Base-by-base conservation (phyloP, 306 rosid species). In the Nissolia schottii region DNA sequence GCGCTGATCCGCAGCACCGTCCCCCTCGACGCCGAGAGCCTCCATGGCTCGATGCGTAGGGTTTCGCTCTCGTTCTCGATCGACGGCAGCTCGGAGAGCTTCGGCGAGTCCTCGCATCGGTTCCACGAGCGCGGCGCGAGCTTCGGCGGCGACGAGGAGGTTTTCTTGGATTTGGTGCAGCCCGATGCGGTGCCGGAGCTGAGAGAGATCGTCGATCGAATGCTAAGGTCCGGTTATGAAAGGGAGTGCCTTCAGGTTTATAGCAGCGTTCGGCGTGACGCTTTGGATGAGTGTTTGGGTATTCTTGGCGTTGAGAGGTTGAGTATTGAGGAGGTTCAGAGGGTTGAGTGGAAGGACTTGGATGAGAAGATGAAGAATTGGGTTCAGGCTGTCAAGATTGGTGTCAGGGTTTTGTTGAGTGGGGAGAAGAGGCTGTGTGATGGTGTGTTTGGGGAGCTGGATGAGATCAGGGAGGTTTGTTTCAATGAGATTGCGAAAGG, bases 331-430 rank as follows among this genome's bases (percentile, higher is more conserved):
- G 99, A 95, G 78, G 93, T 91, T 27, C 99, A 95, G 83, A 95
- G 73, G 76, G 78, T 87, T 59, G 93, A 77, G 58, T 91, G 99
- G 99, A 85, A 78, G 27, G 28, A 32, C 50, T 58, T 95, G 85
- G 99, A 95, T 34, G 97, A 89, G 88, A 95, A 89, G 77, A 95
- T 95, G 97, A 95, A 89, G 88, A 89, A 86, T 78, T 95, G 97
- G 99, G 85, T 91, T 23, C 95, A 85, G 23, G 97, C 96, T 4
- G 92, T 89, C 49, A 95, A 91, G 83, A 83, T 89, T 50, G 81
- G 80, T 5, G 93, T 95, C 40, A 71, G 85, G 69, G 80, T 95
- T 34, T 24, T 95, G 41, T 49, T 95, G 50, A 73, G 80, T 18
- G 93, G 96, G 1, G 99, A 95, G 83, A 88, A 86, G 84, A 86